phyloP scores from a whole-genome alignment of 1,284 basidiomycete species.

The Sanguinoderma infundibulare region DNA sequence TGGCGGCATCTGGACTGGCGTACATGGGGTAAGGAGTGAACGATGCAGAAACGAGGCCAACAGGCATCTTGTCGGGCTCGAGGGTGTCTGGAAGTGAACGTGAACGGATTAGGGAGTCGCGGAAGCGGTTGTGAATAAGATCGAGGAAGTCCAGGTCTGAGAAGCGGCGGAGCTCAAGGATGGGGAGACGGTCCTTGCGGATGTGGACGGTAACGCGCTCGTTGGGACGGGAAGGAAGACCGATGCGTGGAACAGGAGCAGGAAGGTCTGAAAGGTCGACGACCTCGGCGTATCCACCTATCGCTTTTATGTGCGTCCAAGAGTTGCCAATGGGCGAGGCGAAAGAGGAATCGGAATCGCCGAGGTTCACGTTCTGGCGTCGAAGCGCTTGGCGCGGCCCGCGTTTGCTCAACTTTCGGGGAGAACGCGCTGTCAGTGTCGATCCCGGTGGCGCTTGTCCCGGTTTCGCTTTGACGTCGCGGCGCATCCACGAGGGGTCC shows the following conservation, averaged over 20 bases:
- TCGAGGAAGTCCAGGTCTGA: conserved; percentile 51
- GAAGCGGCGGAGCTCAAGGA: conserved; percentile 60
- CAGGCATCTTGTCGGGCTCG: conserved; percentile 3
- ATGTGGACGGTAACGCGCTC: conserved; percentile 63
- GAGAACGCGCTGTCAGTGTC: too few relatives aligned
- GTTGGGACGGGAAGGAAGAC: conserved; percentile 9
- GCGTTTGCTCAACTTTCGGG: conserved; percentile 18
- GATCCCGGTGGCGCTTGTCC: too few relatives aligned
- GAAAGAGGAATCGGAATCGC: conserved; percentile 20
- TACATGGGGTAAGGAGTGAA: conserved; percentile 19
- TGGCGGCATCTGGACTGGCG: neutral
- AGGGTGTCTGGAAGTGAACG: conserved; percentile 22
- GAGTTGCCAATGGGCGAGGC: conserved; percentile 17
- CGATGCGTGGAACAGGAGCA: neutral
- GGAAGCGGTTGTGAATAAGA: conserved; percentile 25
- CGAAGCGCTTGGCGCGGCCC: conserved; percentile 8
- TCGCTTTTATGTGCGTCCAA: conserved; percentile 1
- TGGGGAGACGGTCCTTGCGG: conserved; percentile 53
- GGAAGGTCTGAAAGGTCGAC: conserved; percentile 9
- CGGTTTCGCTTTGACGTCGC: conserved; percentile 12
- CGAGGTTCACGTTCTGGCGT: conserved; percentile 11
- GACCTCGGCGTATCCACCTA: conserved; percentile 8
- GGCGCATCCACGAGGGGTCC: conserved; percentile 28
- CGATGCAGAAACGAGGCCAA: conserved; percentile 14
- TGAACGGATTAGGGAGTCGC: conserved; percentile 19